These are phyloP conservation scores for Pleurozium schreberi DNA, from an alignment of 225 moss, liverwort and hornwort genomes.

Conservation along the genomic window DNA sequence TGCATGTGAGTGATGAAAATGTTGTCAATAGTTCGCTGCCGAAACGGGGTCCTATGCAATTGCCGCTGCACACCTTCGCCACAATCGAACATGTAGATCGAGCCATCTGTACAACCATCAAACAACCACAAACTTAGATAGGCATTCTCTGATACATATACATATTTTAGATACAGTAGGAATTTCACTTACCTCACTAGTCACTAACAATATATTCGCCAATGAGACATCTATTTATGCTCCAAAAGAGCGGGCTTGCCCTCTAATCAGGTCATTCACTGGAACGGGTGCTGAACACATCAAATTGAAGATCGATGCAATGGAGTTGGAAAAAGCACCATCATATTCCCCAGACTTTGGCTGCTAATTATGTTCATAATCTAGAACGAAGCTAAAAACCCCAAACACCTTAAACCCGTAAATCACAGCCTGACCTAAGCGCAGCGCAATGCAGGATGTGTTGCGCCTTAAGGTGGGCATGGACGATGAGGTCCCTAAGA, in stretches of 20 bases:
- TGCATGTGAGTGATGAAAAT: slow-evolving; percentile 99
- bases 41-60: slow-evolving; percentile 69
- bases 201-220: neutral
- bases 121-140: neutral
- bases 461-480: slow-evolving; percentile 82
- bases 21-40: slow-evolving; percentile 67
- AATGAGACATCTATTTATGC: neutral
- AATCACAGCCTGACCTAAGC: slow-evolving; percentile 44
- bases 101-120: slow-evolving; percentile 46
- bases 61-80: slow-evolving; percentile 94
- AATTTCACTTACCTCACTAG: neutral
- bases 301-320: neutral
- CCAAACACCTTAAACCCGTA: neutral
- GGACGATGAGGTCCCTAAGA: slow-evolving; percentile 90
- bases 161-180: neutral
- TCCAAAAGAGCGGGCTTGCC: neutral
- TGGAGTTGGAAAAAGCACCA: neutral
- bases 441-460: slow-evolving; percentile 77
- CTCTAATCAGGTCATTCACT: neutral
- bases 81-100: slow-evolving; percentile 90
- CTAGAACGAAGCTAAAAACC: neutral
- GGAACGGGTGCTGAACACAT: neutral
- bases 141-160: neutral
- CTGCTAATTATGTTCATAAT: neutral
- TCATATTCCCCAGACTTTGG: neutral